Conservation (phyloP, 192 early-diverging fungal genomes). For the Podochytrium sp. region DNA sequence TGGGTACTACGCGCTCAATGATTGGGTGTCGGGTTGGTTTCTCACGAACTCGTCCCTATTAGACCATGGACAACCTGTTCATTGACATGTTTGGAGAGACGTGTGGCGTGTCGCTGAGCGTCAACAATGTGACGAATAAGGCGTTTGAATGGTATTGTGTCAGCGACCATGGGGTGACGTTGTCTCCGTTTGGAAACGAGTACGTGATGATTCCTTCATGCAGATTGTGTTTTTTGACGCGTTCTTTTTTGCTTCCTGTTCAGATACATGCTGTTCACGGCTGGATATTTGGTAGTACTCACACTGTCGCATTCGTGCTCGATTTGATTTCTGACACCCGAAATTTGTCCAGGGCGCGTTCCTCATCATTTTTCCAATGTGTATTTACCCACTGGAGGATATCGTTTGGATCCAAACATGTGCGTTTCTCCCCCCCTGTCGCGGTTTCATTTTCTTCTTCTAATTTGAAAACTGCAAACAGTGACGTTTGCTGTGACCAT, state of each 20-base stretch:
- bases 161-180: not conserved
- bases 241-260: not conserved
- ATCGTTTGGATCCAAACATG: slow-evolving; percentile 32
- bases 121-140: not conserved
- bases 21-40: slow-evolving; percentile 28
- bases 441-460: not conserved
- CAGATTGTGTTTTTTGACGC: slow-evolving; percentile 20
- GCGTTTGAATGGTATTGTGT: slow-evolving; percentile 29
- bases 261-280: slow-evolving; percentile 39
- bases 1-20: too few relatives aligned
- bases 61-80: slow-evolving; percentile 51
- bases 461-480: slow-evolving; percentile 47
- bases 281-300: slow-evolving; percentile 2
- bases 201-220: slow-evolving; percentile 21
- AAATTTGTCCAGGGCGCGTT: not conserved
- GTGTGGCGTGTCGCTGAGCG: slow-evolving; percentile 35
- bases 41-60: too few relatives aligned
- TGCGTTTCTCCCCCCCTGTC: not conserved
- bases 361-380: slow-evolving; percentile 23
- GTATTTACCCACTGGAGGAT: slow-evolving; percentile 25
- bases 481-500: slow-evolving; percentile 44
- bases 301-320: too few relatives aligned
- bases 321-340: not conserved
- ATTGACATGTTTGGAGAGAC: slow-evolving; percentile 47
- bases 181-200: slow-evolving; percentile 46